These are phyloP conservation scores for Zygosaccharomyces bailii DNA, from an alignment of 805 yeast genomes.

Conservation along the genomic window DNA sequence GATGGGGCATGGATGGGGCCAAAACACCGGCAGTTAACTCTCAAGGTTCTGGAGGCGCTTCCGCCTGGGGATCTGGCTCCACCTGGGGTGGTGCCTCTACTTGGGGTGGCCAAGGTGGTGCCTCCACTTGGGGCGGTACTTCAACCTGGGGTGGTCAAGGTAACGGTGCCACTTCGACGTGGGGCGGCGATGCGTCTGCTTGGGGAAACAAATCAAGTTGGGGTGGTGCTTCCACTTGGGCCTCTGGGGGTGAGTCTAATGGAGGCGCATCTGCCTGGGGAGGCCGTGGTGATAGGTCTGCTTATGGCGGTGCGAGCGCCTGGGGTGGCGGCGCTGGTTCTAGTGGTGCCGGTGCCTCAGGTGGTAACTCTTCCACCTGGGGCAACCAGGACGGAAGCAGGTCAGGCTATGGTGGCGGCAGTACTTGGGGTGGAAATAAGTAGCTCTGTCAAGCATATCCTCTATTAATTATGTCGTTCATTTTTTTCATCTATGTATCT, in stretches of 20 bases:
- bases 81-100: constrained; percentile 45
- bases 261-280: constrained; percentile 48
- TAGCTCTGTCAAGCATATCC: constrained; percentile 2
- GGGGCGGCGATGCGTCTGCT: constrained; percentile 39
- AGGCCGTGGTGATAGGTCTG: constrained; percentile 38
- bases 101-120: constrained; percentile 35
- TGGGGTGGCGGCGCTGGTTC: constrained; percentile 36
- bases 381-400: constrained; percentile 32
- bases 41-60: constrained; percentile 34
- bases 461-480: background rate
- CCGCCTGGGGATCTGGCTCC: constrained; percentile 38
- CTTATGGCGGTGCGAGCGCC: constrained; percentile 43
- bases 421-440: constrained; percentile 34
- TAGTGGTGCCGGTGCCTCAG: constrained; percentile 20
- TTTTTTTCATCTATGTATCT: constrained; percentile 7
- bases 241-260: constrained; percentile 36
- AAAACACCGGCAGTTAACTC: constrained; percentile 41
- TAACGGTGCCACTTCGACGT: constrained; percentile 36
- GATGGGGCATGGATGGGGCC: constrained; percentile 55
- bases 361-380: constrained; percentile 44
- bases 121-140: constrained; percentile 38
- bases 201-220: constrained; percentile 39
- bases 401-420: constrained; percentile 30
- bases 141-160: constrained; percentile 43
- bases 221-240: constrained; percentile 51